Conservation (phyloP, 2,329 filamentous ascomycete genomes). For the Didymella pinodella region DNA sequence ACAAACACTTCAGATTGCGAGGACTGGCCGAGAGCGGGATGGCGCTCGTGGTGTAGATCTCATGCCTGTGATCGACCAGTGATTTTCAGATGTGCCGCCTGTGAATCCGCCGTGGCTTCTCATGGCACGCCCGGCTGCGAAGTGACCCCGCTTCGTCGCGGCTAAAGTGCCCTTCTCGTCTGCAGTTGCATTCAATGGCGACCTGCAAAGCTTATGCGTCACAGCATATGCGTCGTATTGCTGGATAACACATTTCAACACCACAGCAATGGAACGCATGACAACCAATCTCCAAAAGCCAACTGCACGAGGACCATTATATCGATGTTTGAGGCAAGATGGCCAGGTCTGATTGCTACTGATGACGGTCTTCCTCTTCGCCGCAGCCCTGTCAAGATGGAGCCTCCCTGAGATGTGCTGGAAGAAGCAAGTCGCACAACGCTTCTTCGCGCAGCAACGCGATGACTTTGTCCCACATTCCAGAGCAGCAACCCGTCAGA, state of each 20-base stretch:
- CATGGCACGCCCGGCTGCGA: conserved; percentile 6
- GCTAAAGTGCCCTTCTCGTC: conserved; percentile 17
- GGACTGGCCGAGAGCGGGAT: conserved; percentile 23
- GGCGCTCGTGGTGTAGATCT: conserved; percentile 30
- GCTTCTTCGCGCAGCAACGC: conserved; percentile 17
- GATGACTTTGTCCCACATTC: conserved; percentile 21
- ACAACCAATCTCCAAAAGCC: not conserved
- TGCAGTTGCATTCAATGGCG: conserved; percentile 19
- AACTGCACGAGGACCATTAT: not conserved
- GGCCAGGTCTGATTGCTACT: not conserved
- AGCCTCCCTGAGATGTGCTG: conserved; percentile 11
- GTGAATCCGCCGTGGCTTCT: conserved; percentile 2
- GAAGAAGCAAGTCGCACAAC: conserved; percentile 20
- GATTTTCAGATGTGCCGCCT: conserved; percentile 12
- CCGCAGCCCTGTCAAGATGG: not conserved
- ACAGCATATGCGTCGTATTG: conserved; percentile 8
- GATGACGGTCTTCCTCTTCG: not conserved
- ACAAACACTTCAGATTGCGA: conserved; percentile 11
- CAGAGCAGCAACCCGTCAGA: conserved; percentile 10
- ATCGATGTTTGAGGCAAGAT: not conserved
- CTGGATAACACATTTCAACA: conserved; percentile 13
- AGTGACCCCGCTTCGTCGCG: conserved; percentile 12
- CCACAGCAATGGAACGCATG: conserved; percentile 16
- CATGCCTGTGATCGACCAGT: conserved; percentile 27
- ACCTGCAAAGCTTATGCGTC: conserved; percentile 17